Evolutionary conservation across 164 flowering plant species (phyloP), one percentile per base, ranked within the genome.

Genomic region (Liriodendron chinense): DNA sequence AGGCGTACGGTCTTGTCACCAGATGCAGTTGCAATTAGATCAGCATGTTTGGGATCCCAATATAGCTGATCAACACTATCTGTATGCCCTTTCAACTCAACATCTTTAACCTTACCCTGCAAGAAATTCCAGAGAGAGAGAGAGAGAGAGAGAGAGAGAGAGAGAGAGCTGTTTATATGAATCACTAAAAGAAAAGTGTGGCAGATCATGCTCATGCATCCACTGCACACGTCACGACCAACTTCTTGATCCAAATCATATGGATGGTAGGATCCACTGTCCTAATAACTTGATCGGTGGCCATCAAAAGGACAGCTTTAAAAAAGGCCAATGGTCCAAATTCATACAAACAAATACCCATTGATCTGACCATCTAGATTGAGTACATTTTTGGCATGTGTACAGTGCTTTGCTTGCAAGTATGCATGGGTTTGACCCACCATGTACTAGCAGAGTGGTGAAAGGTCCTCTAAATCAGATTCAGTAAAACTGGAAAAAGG

Each of bases 41-140:
- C 99, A 68, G 98, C 83, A 80, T 96, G 99, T 76, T 94, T 96
- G 8, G 99, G 99, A 77, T 94, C 98, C 99, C 99, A 94, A 65
- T 97, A 94, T n/a, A 96, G 83, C 83, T 96, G 98, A 82, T 96
- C 98, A 78, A 96, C 99, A 85, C 99, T 96, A 83, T 96, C 99
- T 64, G 92, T 87, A 74, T 96, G 99, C 67, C 99, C 99, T 85
- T 92, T 96, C 76, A 96, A 80, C 79, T 96, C 99, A 76, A 92
- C 76, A 64, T 93, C 98, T 78, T 96, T 96, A 70, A 83, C 93
- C 85, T 96, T 96, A 2, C 91, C 92, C 99, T 96, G 85, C 81
- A 83, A 76, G 28, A 81, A 67, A 64, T 69, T 64, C 50, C 48
- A 48, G 21, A 10, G 16, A 66, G 25, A 34, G 1, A n/a, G n/a